Conservation (phyloP, 495 filamentous ascomycete genomes). For the Stereocaulon alpinum region DNA sequence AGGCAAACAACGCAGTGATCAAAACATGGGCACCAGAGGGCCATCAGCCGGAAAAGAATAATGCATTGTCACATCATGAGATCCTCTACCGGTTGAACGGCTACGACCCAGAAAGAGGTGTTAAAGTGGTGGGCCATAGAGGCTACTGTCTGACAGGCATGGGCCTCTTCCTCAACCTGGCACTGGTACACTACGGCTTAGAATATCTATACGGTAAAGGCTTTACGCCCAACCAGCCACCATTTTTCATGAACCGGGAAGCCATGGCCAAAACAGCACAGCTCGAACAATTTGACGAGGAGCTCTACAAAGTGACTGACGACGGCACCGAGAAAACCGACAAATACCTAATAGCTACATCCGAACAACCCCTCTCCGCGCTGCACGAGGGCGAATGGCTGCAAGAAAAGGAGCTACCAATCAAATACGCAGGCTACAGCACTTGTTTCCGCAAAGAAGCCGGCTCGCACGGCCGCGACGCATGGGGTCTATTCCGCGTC, state of each 20-base stretch:
- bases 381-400: constrained; percentile 93
- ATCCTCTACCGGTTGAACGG: constrained; percentile 80
- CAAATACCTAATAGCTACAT: constrained; percentile 97
- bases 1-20: constrained; percentile 72
- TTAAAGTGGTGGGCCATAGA: constrained; percentile 90
- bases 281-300: constrained; percentile 93
- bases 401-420: constrained; percentile 69
- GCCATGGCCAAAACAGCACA: constrained; percentile 99
- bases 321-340: constrained; percentile 69
- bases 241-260: constrained; percentile 91
- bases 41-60: constrained; percentile 53
- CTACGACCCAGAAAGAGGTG: constrained; percentile 86
- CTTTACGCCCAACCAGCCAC: constrained; percentile 84
- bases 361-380: constrained; percentile 87
- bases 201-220: constrained; percentile 69
- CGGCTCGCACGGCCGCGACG: constrained; percentile 83
- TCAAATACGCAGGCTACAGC: constrained; percentile 88
- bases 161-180: constrained; percentile 88
- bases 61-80: constrained; percentile 85
- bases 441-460: constrained; percentile 96
- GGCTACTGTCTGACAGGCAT: constrained; percentile 86
- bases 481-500: constrained; percentile 96
- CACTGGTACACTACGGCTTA: constrained; percentile 85
- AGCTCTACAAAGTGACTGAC: constrained; percentile 90
- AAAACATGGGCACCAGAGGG: constrained; percentile 72